Evolutionary conservation across 352 stramenopile species (phyloP).

Genomic region (Phytophthora sp.): DNA sequence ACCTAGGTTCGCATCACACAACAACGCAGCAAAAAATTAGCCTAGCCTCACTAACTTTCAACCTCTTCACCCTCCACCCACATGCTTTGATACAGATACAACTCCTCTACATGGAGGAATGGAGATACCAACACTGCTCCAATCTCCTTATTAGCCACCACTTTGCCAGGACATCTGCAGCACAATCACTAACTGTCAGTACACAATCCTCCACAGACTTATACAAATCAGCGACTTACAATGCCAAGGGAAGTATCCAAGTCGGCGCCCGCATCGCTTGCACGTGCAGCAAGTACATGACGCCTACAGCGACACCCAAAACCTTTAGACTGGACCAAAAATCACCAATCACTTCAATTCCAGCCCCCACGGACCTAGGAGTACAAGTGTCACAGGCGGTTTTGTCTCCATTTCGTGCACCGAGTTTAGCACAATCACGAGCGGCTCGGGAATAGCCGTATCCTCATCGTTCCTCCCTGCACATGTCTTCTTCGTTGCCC

Average conservation of each 20-base stretch:
- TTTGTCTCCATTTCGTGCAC: constrained; percentile 70
- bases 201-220: not conserved
- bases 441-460: constrained; percentile 33
- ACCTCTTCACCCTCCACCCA: constrained; percentile 20
- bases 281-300: constrained; percentile 69
- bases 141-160: constrained; percentile 47
- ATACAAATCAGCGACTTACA: constrained; percentile 41
- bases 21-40: not conserved
- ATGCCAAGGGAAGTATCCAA: constrained; percentile 46
- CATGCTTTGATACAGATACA: constrained; percentile 94
- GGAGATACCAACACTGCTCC: constrained; percentile 66
- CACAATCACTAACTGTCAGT: constrained; percentile 7
- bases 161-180: constrained; percentile 72
- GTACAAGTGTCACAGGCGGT: constrained; percentile 51
- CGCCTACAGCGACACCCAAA: constrained; percentile 24
- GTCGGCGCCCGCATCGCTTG: constrained; percentile 47
- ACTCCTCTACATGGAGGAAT: constrained; percentile 86
- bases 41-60: constrained; percentile 25
- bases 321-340: too few relatives aligned
- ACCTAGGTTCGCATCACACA: constrained; percentile 50
- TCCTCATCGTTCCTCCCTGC: constrained; percentile 8
- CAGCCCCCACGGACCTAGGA: constrained; percentile 57
- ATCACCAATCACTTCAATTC: too few relatives aligned
- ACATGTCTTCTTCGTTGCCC: constrained; percentile 4
- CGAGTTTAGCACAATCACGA: constrained; percentile 48